A percentile compares a stretch with the other conserved stretches of the same genome.
These are phyloP conservation scores for Sechiopsis laciniata DNA, from an alignment of 306 rosid species.

Conservation along the genomic window DNA sequence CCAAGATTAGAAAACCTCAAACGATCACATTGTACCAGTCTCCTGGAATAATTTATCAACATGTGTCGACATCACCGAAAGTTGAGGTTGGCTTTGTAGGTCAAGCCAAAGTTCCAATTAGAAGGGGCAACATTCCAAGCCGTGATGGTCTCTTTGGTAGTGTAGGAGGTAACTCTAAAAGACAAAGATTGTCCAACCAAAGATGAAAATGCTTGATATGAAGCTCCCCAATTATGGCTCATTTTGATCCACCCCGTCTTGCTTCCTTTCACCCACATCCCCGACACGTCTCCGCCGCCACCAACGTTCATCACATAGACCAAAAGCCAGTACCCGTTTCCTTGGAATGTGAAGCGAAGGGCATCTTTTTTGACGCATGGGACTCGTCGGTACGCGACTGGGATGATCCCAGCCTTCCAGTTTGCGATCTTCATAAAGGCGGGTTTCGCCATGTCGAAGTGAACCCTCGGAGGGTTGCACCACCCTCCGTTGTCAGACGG, in stretches of 20 bases:
- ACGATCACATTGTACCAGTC: background rate
- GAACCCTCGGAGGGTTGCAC: conserved; percentile 85
- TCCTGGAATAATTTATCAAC: background rate
- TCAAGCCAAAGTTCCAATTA: conserved; percentile 52
- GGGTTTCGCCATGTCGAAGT: conserved; percentile 89
- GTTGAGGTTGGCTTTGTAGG: conserved; percentile 51
- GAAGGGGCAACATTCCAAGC: conserved; percentile 81
- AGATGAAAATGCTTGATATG: conserved; percentile 77
- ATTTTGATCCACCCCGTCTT: conserved; percentile 67
- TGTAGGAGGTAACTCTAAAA: conserved; percentile 67
- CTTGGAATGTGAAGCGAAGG: conserved; percentile 63
- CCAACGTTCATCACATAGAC: conserved; percentile 87
- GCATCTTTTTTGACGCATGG: conserved; percentile 55
- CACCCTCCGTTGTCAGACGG: conserved; percentile 72
- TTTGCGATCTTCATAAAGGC: conserved; percentile 85
- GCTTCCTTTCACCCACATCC: conserved; percentile 79
- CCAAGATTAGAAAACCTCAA: no score
- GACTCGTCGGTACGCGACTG: conserved; percentile 70
- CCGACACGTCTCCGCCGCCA: conserved; percentile 73
- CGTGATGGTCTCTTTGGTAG: conserved; percentile 47
- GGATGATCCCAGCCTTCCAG: conserved; percentile 74
- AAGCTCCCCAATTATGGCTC: conserved; percentile 99
- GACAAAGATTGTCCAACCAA: conserved; percentile 68
- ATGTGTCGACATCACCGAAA: conserved; percentile 32
- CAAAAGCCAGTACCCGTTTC: conserved; percentile 83